These are phyloP conservation scores for Aspergillus floridensis DNA, from an alignment of 2,329 filamentous ascomycete species.

Conservation along the genomic window DNA sequence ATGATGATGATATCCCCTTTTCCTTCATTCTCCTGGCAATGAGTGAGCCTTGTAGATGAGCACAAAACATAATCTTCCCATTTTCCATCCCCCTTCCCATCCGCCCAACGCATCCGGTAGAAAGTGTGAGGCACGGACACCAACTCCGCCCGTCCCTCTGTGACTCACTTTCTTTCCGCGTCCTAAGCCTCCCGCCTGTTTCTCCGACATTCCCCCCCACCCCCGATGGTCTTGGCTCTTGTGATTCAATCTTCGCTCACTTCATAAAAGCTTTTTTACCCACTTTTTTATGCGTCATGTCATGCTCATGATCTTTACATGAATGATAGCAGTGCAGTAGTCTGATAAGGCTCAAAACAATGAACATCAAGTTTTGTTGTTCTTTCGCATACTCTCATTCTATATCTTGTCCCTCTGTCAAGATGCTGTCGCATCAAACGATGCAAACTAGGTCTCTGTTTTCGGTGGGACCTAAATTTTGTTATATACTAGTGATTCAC, in stretches of 20 bases:
- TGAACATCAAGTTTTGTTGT: slow-evolving; percentile 9
- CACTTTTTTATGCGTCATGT: slow-evolving; percentile 10
- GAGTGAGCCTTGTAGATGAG: slow-evolving; percentile 10
- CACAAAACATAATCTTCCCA: slow-evolving; percentile 4
- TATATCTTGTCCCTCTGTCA: background rate
- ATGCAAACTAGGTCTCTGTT: no score
- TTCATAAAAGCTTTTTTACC: slow-evolving; percentile 10
- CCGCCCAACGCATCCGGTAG: background rate
- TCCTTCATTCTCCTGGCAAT: slow-evolving; percentile 10
- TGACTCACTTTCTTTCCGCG: background rate
- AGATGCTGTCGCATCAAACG: no score
- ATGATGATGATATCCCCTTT: slow-evolving; percentile 22
- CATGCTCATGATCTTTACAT: slow-evolving; percentile 21
- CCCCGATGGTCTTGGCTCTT: slow-evolving; percentile 19
- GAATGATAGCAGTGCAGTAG: slow-evolving; percentile 18
- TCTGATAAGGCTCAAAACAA: slow-evolving; percentile 4
- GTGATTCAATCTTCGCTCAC: slow-evolving; percentile 13
- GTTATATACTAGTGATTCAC: no score
- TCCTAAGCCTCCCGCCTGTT: background rate
- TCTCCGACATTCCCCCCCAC: slow-evolving; percentile 15
- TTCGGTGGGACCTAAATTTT: no score
- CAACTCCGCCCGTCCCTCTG: background rate
- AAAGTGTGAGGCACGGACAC: background rate
- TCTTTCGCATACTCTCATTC: background rate
- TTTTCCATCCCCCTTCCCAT: background rate